phyloP scores from a whole-genome alignment of 371 early-diverging fungal species.

The Apophysomyces elegans region DNA sequence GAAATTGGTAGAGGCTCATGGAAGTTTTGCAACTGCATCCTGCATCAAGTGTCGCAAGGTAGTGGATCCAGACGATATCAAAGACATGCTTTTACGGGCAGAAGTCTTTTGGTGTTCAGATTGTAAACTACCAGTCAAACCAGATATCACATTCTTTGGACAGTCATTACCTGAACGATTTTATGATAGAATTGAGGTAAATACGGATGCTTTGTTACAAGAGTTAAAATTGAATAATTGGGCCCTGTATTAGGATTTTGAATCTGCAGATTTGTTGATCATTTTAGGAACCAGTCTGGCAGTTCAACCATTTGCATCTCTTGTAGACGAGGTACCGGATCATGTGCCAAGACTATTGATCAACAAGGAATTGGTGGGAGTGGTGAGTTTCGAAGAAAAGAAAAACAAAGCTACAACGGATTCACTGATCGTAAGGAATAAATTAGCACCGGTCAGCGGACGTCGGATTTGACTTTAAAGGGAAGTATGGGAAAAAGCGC shows the following conservation, averaged over 20 bases:
- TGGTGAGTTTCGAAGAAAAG: conserved; percentile 28
- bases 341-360: conserved; percentile 85
- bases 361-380: conserved; percentile 84
- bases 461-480: conserved; percentile 86
- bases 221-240: not conserved
- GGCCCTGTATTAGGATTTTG: conserved; percentile 58
- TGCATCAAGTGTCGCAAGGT: conserved; percentile 66
- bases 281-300: conserved; percentile 90
- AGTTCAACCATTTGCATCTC: conserved; percentile 88
- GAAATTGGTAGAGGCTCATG: conserved; percentile 91
- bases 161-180: conserved; percentile 86
- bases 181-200: conserved; percentile 56
- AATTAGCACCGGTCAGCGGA: conserved; percentile 25
- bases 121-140: conserved; percentile 84
- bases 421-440: not conserved
- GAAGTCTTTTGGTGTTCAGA: conserved; percentile 69
- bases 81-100: conserved; percentile 51
- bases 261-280: conserved; percentile 81
- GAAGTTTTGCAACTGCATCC: conserved; percentile 84
- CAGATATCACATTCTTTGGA: conserved; percentile 96
- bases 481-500: conserved; percentile 64
- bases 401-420: not conserved
- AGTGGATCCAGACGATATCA: conserved; percentile 45
- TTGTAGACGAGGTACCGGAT: conserved; percentile 68
- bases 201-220: conserved; percentile 6